Conservation (phyloP, 2,329 filamentous ascomycete species). For the Colletotrichum chrysophilum region DNA sequence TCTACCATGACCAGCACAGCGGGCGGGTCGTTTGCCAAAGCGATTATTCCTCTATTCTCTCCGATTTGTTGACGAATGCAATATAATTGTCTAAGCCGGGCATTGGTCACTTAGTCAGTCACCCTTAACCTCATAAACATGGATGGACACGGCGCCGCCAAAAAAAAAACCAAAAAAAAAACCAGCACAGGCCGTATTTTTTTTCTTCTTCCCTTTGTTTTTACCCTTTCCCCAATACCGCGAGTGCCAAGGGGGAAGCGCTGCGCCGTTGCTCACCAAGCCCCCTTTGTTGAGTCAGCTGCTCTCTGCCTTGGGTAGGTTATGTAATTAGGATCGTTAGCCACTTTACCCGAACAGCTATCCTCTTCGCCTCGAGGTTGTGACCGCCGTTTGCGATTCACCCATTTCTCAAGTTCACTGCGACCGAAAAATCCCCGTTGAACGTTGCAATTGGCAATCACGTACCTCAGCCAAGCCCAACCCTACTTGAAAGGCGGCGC, state of each 20-base stretch:
- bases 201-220: too few species aligned
- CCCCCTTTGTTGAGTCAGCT: too few species aligned
- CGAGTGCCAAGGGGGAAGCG: too few species aligned
- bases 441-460: not conserved
- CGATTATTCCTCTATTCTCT: not conserved
- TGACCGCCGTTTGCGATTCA: not conserved
- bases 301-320: too few species aligned
- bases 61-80: not conserved
- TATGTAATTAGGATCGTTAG: too few species aligned
- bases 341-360: not conserved
- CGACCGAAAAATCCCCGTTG: not conserved
- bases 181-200: too few species aligned
- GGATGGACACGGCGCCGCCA: too few species aligned
- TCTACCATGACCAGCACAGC: not conserved
- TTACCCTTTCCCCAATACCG: too few species aligned
- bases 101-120: not conserved
- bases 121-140: too few species aligned
- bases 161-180: too few species aligned
- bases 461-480: not conserved
- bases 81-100: not conserved
- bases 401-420: not conserved
- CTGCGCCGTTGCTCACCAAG: too few species aligned
- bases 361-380: not conserved
- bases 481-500: not conserved
- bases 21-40: not conserved